Evolutionary conservation across 768 basidiomycete species (phyloP), one percentile per base, ranked within the genome.

Genomic region (Suillus alpinus): DNA sequence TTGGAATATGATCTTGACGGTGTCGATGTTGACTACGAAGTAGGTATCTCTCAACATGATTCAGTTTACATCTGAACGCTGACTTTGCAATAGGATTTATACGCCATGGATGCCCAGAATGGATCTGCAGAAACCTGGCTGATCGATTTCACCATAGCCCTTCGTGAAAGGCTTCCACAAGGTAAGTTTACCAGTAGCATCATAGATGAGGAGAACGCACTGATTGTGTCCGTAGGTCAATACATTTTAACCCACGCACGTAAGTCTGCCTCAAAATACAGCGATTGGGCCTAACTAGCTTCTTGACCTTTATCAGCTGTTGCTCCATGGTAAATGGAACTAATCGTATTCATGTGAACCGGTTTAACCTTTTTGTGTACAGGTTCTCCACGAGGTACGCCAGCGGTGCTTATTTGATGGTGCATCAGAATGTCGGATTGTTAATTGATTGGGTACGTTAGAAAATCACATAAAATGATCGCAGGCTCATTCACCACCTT

Each of bases 21-120:
- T 53, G 82, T 89, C 34, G 88, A 90, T 68, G 84, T 92, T 43
- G 88, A 90, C 69, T 91, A 89, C 66, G 88, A 86, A 76, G 80
- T 79, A 36, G 18, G 60, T 56, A 37, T 44, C 56, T 47, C 40
- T 53, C 14, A 13, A n/a, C 12, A 56, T 46, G n/a, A 59, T 52
- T 60, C 47, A 26, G 16, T 47, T n/a, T 18, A 12, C 26, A n/a
- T 57, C n/a, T 50, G 20, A 41, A 61, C 20, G 20, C 34, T 44
- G 10, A 59, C 55, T 41, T 53, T 46, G 56, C 36, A 26, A 20
- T 58, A 87, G 84, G 87, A 89, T 65, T 87, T 89, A 65, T 72
- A 76, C 65, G 86, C 87, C 0, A 80, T 88, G 60, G 74, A 86
- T 59, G 75, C 75, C 20, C 80, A 82, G 18, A 73, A 76, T 46